Base-by-base conservation (phyloP, 1,139 yeast species). In the Scheffersomyces illinoinensis region DNA sequence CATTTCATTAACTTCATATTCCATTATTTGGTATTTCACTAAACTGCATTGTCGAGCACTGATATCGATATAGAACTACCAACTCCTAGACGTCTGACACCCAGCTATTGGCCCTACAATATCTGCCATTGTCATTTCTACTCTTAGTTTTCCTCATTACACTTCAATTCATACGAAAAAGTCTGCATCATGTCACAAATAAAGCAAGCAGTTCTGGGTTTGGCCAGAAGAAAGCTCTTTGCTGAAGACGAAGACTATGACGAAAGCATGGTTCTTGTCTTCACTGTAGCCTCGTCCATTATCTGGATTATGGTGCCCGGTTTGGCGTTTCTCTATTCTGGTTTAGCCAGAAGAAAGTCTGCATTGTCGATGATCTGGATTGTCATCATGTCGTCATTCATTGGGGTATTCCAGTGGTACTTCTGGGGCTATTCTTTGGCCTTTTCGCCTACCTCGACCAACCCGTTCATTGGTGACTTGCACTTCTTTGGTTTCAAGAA, bases 391-490 rank as follows among this genome's bases (percentile, higher is more conserved):
- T 85, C 93, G 6, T 87, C 91, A 18, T 83, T 89, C 64, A 87
- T 93, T n/a, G 93, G 92, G 2, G 81, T 87, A 57, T 85, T 92
- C 70, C 97, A 92, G 72, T 95, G 98, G 98, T 95, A 93, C 74
- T 92, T 95, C 71, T 95, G 98, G 98, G 98, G 98, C 24, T 95
- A 91, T 72, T 91, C 97, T 0, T 77, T 95, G 54, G 96, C 98
- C 3, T 93, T 95, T 68, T 87, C 95, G 0, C 69, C 81, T 18
- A 85, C 90, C 0, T 92, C 97, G 2, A 76, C 88, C 50, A 92
- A 93, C 73, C 87, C 89, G 52, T 95, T 87, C 71, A 93, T 95
- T 66, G 99, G 99, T 4, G 88, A 93, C 72, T 76, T 95, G 66
- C 87, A 87, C 67, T 83, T 87, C 56, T 91, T 93, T 72, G 98